These are phyloP conservation scores for Eimeria necatrix DNA, from an alignment of 169 alveolate species.

Conservation along the genomic window DNA sequence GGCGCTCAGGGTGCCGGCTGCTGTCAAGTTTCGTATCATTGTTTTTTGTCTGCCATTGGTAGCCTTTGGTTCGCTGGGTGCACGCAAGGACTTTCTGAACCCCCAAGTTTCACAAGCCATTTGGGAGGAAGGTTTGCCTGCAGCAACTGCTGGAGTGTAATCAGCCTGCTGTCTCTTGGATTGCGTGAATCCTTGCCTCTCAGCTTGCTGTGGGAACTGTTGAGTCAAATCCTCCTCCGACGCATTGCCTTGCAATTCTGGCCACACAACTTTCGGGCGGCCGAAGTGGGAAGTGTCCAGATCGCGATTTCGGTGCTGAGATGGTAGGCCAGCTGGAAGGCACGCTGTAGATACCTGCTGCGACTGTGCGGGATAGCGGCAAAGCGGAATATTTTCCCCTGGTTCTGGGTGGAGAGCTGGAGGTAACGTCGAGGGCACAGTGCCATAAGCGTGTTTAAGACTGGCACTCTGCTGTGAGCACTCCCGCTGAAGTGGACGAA, in stretches of 20 bases:
- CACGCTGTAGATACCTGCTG: neutral
- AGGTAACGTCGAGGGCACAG: constrained; percentile 63
- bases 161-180: neutral
- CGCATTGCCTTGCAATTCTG: neutral
- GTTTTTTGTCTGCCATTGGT: neutral
- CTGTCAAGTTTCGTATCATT: neutral
- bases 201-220: neutral
- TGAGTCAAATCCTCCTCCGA: neutral
- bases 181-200: neutral
- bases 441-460: neutral
- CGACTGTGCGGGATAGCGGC: neutral
- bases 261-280: neutral
- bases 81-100: constrained; percentile 34
- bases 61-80: constrained; percentile 29
- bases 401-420: constrained; percentile 42
- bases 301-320: neutral
- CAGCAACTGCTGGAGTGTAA: constrained; percentile 7
- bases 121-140: constrained; percentile 50
- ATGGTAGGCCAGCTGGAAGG: constrained; percentile 23
- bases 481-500: neutral
- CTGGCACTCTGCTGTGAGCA: neutral
- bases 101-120: constrained; percentile 10
- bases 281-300: neutral
- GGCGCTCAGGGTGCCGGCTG: neutral
- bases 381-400: neutral